A percentile compares a stretch with the other conserved stretches of the same genome.
These are phyloP conservation scores for Kuraishia capsulata DNA, from an alignment of 805 yeast genomes.

Conservation along the genomic window DNA sequence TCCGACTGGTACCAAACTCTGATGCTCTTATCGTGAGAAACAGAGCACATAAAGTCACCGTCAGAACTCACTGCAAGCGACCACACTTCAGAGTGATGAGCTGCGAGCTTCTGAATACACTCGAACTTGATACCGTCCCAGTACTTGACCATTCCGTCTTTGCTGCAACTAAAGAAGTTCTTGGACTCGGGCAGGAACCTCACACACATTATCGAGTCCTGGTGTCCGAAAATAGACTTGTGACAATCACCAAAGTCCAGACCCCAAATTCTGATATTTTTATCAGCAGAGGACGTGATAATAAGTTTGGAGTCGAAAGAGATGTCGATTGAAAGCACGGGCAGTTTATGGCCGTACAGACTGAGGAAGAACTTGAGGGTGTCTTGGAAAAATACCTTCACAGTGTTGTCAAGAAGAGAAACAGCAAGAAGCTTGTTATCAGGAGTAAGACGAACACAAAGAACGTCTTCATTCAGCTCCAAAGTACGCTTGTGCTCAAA, in stretches of 20 bases:
- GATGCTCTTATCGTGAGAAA: conserved; percentile 89
- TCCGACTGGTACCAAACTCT: conserved; percentile 92
- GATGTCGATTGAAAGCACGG: conserved; percentile 88
- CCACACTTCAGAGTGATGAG: conserved; percentile 95
- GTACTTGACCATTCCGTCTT: conserved; percentile 83
- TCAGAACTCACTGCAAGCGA: conserved; percentile 65
- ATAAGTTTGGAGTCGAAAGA: conserved; percentile 82
- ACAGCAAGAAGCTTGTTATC: conserved; percentile 72
- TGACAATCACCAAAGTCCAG: conserved; percentile 98
- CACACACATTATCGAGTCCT: conserved; percentile 89
- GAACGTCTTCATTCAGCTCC: conserved; percentile 79
- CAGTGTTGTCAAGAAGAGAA: conserved; percentile 87
- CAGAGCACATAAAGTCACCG: conserved; percentile 67
- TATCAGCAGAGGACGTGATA: conserved; percentile 93
- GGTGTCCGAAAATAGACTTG: conserved; percentile 92
- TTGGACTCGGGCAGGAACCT: conserved; percentile 78
- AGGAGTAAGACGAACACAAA: conserved; percentile 73
- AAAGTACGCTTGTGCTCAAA: conserved; percentile 71
- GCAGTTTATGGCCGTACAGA: conserved; percentile 92
- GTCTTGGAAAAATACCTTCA: conserved; percentile 85
- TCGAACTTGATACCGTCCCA: conserved; percentile 99
- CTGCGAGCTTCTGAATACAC: conserved; percentile 77
- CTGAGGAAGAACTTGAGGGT: conserved; percentile 80
- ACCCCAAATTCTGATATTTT: conserved; percentile 97
- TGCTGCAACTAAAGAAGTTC: conserved; percentile 81